Conservation (phyloP, 1,284 basidiomycete species). For the Leccinum ponderosum region DNA sequence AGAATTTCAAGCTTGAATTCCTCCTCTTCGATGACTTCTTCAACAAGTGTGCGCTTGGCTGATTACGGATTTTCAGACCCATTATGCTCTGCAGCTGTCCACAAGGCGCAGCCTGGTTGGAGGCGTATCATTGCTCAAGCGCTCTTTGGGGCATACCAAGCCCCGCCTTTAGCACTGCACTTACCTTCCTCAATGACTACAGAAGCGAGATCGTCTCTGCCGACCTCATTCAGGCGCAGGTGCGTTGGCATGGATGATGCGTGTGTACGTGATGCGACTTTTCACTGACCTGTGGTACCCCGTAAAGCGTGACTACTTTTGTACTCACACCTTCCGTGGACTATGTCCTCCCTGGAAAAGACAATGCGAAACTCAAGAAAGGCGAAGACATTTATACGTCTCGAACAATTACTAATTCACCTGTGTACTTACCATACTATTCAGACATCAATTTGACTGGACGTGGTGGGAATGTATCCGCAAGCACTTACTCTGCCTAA, state of each 20-base stretch:
- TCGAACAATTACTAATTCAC: slow-evolving; percentile 4
- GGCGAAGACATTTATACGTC: slow-evolving; percentile 85
- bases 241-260: slow-evolving; percentile 26
- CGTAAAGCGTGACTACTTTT: slow-evolving; percentile 83
- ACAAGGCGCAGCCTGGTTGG: slow-evolving; percentile 97
- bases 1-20: slow-evolving; percentile 87
- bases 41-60: slow-evolving; percentile 68
- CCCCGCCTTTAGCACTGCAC: slow-evolving; percentile 77
- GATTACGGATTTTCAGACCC: neutral
- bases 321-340: slow-evolving; percentile 88
- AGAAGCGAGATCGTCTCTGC: slow-evolving; percentile 90
- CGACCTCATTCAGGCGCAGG: slow-evolving; percentile 93
- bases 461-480: slow-evolving; percentile 91
- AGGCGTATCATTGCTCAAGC: slow-evolving; percentile 96
- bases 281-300: slow-evolving; percentile 35
- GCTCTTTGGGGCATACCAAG: slow-evolving; percentile 98
- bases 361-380: slow-evolving; percentile 77
- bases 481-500: slow-evolving; percentile 86
- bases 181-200: slow-evolving; percentile 84
- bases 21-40: slow-evolving; percentile 98
- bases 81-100: slow-evolving; percentile 58
- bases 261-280: neutral
- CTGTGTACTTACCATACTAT: slow-evolving; percentile 13
- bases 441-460: slow-evolving; percentile 91
- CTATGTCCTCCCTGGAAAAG: slow-evolving; percentile 80